phyloP scores from a whole-genome alignment of 1,139 yeast genomes.

The Diutina ranongensis region DNA sequence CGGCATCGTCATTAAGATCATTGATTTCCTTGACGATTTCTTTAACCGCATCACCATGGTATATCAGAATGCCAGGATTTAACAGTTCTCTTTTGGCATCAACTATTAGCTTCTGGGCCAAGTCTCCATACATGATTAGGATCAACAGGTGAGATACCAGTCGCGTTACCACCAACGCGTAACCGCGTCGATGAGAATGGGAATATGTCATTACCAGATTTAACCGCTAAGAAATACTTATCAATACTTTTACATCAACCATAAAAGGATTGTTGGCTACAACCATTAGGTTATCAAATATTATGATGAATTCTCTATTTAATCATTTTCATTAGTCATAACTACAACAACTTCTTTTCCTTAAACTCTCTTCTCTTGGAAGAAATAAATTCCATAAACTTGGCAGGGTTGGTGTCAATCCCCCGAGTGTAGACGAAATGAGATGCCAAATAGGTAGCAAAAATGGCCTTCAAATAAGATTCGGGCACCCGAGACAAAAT shows the following conservation, averaged over 20 bases:
- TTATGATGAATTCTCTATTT: no score
- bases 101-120: constrained; percentile 65
- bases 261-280: no score
- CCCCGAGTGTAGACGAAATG: constrained; percentile 84
- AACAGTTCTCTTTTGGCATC: constrained; percentile 76
- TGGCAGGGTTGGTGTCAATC: constrained; percentile 71
- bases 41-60: constrained; percentile 66
- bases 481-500: constrained; percentile 76
- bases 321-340: neutral
- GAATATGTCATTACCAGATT: no score
- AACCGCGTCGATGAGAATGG: no score
- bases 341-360: constrained; percentile 2
- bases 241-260: no score
- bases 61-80: constrained; percentile 58
- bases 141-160: no score
- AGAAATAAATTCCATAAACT: constrained; percentile 63
- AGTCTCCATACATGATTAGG: constrained; percentile 89
- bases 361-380: constrained; percentile 27
- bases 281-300: no score
- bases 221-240: no score
- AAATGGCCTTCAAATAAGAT: constrained; percentile 77
- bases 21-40: constrained; percentile 48
- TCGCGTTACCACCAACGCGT: no score
- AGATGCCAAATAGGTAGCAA: constrained; percentile 85
- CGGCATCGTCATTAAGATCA: constrained; percentile 44